These are phyloP conservation scores for Myxozyma mucilagina DNA, from an alignment of 805 yeast species.

Conservation along the genomic window DNA sequence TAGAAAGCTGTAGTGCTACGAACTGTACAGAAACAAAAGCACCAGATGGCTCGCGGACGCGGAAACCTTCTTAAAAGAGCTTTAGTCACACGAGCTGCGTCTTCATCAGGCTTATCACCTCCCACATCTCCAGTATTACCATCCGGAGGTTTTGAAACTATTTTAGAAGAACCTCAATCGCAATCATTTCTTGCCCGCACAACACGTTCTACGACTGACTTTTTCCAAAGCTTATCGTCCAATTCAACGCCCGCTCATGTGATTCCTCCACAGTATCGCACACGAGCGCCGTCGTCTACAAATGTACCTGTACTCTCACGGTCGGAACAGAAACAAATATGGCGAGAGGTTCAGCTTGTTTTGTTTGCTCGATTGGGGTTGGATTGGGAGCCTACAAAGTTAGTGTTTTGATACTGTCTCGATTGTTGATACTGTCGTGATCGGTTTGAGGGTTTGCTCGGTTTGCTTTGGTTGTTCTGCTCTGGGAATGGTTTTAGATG, in stretches of 20 bases:
- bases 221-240: conserved; percentile 4
- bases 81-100: conserved; percentile 13
- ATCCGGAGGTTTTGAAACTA: neutral
- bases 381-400: conserved; percentile 51
- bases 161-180: neutral
- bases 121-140: neutral
- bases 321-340: conserved; percentile 59
- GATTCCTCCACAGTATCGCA: neutral
- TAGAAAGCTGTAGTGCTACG: conserved; percentile 32
- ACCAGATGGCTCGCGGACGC: conserved; percentile 26
- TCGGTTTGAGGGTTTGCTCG: too few relatives aligned
- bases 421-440: neutral
- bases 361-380: conserved; percentile 61
- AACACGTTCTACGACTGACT: conserved; percentile 4
- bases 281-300: neutral
- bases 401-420: conserved; percentile 12
- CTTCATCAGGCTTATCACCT: neutral
- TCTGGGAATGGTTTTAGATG: neutral
- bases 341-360: conserved; percentile 64
- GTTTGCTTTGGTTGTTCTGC: neutral
- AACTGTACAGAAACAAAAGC: conserved; percentile 41
- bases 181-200: conserved; percentile 11
- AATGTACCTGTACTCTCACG: conserved; percentile 38
- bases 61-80: conserved; percentile 17
- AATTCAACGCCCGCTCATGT: neutral